These are phyloP conservation scores for Penicillium freii DNA, from an alignment of 2,329 filamentous ascomycete species.

Conservation along the genomic window DNA sequence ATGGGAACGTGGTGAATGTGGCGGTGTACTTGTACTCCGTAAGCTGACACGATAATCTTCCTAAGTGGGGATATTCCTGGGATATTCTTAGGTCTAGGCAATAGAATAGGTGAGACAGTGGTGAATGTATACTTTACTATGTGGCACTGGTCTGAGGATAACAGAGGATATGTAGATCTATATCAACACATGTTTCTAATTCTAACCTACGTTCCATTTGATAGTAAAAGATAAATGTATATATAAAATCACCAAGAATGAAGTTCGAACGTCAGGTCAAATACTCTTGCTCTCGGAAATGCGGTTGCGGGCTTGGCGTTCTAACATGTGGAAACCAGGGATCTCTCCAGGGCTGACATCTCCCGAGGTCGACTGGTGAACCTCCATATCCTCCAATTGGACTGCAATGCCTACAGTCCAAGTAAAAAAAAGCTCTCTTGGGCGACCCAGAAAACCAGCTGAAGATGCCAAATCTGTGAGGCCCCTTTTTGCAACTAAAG, in stretches of 20 bases:
- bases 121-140: not conserved
- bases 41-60: not conserved
- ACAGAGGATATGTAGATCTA: not conserved
- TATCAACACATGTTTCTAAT: not conserved
- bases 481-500: not conserved
- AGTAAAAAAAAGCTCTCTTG: not conserved
- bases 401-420: not conserved
- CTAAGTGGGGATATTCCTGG: not conserved
- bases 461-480: conserved; percentile 6
- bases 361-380: not conserved
- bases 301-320: not conserved
- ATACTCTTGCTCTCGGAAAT: not conserved
- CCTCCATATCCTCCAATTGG: not conserved
- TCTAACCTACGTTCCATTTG: too few species aligned
- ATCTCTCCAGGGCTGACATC: not conserved
- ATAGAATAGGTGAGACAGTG: not conserved
- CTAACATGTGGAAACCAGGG: not conserved
- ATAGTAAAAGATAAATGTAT: too few species aligned
- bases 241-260: not conserved
- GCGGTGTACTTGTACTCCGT: conserved; percentile 8
- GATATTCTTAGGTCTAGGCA: not conserved
- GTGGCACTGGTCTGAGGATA: not conserved
- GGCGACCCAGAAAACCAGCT: not conserved
- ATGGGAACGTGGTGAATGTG: conserved; percentile 18
- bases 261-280: not conserved